Conservation (phyloP, 768 basidiomycete genomes). For the Roridomyces roridus region DNA sequence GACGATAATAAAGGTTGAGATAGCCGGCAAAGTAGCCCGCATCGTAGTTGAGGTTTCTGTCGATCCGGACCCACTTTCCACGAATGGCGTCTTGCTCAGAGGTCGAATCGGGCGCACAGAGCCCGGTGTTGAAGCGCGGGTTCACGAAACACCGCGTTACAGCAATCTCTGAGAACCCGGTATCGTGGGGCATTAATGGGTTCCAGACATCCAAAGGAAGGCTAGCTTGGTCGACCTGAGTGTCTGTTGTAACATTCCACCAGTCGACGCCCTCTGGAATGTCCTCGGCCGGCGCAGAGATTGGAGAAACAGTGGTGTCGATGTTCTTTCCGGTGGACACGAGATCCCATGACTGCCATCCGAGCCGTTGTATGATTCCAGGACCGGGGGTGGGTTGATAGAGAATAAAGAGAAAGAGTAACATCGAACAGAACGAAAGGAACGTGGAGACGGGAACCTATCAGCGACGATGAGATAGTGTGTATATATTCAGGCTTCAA, state of each 20-base stretch:
- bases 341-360: constrained; percentile 90
- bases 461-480: neutral
- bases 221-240: constrained; percentile 62
- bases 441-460: constrained; percentile 61
- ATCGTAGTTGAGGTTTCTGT: constrained; percentile 32
- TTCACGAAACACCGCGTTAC: constrained; percentile 71
- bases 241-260: constrained; percentile 66
- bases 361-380: constrained; percentile 71
- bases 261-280: constrained; percentile 57
- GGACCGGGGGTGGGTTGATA: constrained; percentile 82
- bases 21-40: constrained; percentile 21
- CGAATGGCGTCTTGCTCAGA: constrained; percentile 75
- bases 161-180: constrained; percentile 86
- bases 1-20: constrained; percentile 76
- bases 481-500: too few relatives aligned
- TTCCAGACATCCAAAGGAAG: constrained; percentile 84
- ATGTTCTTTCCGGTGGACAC: constrained; percentile 37
- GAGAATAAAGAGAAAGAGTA: constrained; percentile 80
- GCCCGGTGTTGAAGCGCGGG: constrained; percentile 56
- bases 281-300: constrained; percentile 13
- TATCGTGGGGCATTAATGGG: constrained; percentile 76
- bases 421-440: constrained; percentile 71
- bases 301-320: constrained; percentile 8
- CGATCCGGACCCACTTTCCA: constrained; percentile 91
- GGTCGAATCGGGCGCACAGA: constrained; percentile 76